A percentile compares a stretch with the other conserved stretches of the same genome.
These are phyloP conservation scores for Mucor lusitanicus DNA, from an alignment of 371 early-diverging fungal genomes.

Conservation along the genomic window DNA sequence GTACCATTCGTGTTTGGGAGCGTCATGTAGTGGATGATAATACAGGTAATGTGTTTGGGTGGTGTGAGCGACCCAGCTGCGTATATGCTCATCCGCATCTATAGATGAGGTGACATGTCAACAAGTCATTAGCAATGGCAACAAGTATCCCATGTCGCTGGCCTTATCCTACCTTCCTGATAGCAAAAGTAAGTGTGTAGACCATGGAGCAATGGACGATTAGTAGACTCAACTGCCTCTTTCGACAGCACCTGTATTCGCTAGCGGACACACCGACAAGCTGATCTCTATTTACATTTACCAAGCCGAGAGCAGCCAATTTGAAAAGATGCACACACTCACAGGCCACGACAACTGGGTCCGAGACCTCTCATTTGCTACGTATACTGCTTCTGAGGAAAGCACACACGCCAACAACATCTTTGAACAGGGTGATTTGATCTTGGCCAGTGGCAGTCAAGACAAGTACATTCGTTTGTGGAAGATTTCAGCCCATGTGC, in stretches of 20 bases:
- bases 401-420: conserved; percentile 44
- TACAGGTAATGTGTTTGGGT: conserved; percentile 28
- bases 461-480: conserved; percentile 93
- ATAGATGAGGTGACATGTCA: conserved; percentile 58
- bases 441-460: conserved; percentile 90
- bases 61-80: too few species aligned
- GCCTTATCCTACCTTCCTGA: conserved; percentile 74
- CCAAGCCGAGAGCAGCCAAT: conserved; percentile 41
- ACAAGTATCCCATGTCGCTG: conserved; percentile 70
- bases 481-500: conserved; percentile 64
- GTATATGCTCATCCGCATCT: not conserved
- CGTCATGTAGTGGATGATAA: conserved; percentile 48
- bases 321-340: conserved; percentile 65
- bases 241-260: conserved; percentile 62
- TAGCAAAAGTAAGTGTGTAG: conserved; percentile 45
- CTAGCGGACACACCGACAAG: conserved; percentile 79
- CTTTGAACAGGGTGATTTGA: conserved; percentile 72
- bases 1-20: conserved; percentile 78
- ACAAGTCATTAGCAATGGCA: conserved; percentile 72
- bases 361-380: conserved; percentile 76
- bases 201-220: not conserved
- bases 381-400: conserved; percentile 50
- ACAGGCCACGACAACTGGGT: conserved; percentile 96
- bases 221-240: not conserved
- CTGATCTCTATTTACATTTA: conserved; percentile 65